Evolutionary conservation across 768 basidiomycete genomes (phyloP).

Genomic region (Sistotremastrum suecicum): DNA sequence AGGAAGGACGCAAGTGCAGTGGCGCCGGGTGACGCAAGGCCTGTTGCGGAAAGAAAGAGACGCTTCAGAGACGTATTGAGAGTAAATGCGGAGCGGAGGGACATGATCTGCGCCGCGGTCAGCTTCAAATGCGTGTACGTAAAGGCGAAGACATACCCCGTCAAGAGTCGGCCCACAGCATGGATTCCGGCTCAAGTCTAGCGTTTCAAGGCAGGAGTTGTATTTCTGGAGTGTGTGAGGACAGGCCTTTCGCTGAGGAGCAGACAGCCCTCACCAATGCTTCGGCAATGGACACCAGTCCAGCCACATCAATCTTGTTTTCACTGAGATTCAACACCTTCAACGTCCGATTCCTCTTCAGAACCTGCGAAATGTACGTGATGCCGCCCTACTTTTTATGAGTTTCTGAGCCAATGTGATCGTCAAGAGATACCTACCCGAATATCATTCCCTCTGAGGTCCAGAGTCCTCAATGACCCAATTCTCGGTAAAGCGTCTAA

Average conservation of each 20-base stretch:
- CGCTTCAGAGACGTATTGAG: constrained; percentile 86
- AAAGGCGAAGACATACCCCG: constrained; percentile 46
- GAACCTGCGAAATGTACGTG: constrained; percentile 82
- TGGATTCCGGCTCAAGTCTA: constrained; percentile 87
- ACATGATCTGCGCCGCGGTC: constrained; percentile 42
- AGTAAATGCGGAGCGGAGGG: constrained; percentile 84
- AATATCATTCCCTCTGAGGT: constrained; percentile 86
- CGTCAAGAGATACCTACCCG: constrained; percentile 36
- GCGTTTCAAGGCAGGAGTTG: constrained; percentile 83
- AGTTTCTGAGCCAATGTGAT: background rate
- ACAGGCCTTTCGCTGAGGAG: background rate
- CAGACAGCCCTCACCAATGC: constrained; percentile 50
- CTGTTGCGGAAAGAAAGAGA: constrained; percentile 77
- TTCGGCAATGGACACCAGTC: constrained; percentile 73
- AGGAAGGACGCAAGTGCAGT: constrained; percentile 95
- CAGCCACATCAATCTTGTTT: constrained; percentile 79
- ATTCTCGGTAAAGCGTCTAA: constrained; percentile 75
- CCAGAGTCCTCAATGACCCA: constrained; percentile 77
- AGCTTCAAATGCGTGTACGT: background rate
- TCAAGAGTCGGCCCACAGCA: constrained; percentile 83
- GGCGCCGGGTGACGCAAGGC: constrained; percentile 68
- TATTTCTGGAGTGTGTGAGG: constrained; percentile 55
- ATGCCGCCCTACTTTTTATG: constrained; percentile 43
- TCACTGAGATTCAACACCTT: constrained; percentile 91
- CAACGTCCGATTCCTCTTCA: constrained; percentile 90